Evolutionary conservation across 2,329 filamentous ascomycete genomes (phyloP), one percentile per base, ranked within the genome.

Genomic region (Neofusicoccum ribis): DNA sequence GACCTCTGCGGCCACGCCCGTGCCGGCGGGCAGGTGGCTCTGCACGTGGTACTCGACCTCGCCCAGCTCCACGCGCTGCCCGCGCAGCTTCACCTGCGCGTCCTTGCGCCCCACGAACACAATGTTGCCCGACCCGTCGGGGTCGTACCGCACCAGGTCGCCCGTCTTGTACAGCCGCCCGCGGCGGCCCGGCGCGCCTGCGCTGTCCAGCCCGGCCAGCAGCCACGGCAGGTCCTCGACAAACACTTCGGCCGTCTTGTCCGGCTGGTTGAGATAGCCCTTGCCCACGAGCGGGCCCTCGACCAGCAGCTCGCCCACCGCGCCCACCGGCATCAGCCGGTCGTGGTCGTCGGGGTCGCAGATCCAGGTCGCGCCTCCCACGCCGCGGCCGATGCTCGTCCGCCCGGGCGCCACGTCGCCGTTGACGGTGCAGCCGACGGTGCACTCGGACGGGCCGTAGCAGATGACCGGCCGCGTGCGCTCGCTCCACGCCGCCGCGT

Each of bases 31-130:
- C 3, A 27, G 11, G 17, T 49, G 46, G 4, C 11, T 23, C 8
- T 12, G 17, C 17, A 49, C 46, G 2, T 81, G 78, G 62, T 74
- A 70, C 64, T 79, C 77, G 51, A 78, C 73, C 56, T 78, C 76
- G 46, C 72, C 76, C 9, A 78, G 66, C 66, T 78, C 77, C 46
- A 78, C 72, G 0, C 77, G 74, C 64, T 76, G 72, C 3, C 77
- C 77, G 9, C 76, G 75, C 49, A 78, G 69, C 47, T 65, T 65
- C 5, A 62, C 34, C 47, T 65, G 63, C 41, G 69, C 65, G 70
- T 91, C 89, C 69, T 87, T 88, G 60, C 89, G 82, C 15, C 88
- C 87, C 46, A 88, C 78, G 66, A 86, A 88, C 11, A 82, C 74
- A 44, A 89, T 81, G 7, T 14, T 6, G 36, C 36, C 27, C 23